Evolutionary conservation across 768 basidiomycete species (phyloP).

Genomic region (Tulasnella calospora): DNA sequence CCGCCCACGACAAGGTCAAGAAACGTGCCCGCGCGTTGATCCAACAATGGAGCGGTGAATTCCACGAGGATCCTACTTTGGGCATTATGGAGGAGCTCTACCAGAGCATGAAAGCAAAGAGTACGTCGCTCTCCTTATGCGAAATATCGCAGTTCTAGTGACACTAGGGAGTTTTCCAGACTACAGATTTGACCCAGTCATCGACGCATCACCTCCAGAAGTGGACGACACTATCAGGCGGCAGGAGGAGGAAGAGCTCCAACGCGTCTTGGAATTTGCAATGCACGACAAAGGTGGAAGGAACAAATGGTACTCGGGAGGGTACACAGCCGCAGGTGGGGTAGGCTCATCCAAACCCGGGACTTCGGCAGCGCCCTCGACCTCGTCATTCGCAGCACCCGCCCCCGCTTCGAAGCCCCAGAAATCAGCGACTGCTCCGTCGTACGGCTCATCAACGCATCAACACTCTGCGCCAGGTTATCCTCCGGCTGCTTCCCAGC

Average conservation of each 20-base stretch:
- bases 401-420: conserved; percentile 33
- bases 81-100: conserved; percentile 91
- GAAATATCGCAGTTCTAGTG: not conserved
- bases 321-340: conserved; percentile 37
- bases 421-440: conserved; percentile 23
- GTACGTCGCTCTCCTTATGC: conserved; percentile 41
- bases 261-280: conserved; percentile 85
- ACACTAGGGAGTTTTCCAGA: conserved; percentile 40
- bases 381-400: conserved; percentile 15
- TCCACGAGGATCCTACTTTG: conserved; percentile 69
- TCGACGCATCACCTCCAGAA: conserved; percentile 53
- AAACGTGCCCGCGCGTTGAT: conserved; percentile 65
- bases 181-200: conserved; percentile 61
- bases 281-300: conserved; percentile 87
- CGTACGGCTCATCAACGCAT: not conserved
- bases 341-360: conserved; percentile 7
- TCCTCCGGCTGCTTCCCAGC: conserved; percentile 45
- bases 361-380: not conserved
- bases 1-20: conserved; percentile 87
- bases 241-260: conserved; percentile 90
- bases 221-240: conserved; percentile 78
- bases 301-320: conserved; percentile 45
- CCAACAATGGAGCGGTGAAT: conserved; percentile 79
- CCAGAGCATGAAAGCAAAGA: conserved; percentile 72
- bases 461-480: conserved; percentile 20